Evolutionary conservation across 345 rosid genomes (phyloP).

Genomic region (Lepidium sativum): DNA sequence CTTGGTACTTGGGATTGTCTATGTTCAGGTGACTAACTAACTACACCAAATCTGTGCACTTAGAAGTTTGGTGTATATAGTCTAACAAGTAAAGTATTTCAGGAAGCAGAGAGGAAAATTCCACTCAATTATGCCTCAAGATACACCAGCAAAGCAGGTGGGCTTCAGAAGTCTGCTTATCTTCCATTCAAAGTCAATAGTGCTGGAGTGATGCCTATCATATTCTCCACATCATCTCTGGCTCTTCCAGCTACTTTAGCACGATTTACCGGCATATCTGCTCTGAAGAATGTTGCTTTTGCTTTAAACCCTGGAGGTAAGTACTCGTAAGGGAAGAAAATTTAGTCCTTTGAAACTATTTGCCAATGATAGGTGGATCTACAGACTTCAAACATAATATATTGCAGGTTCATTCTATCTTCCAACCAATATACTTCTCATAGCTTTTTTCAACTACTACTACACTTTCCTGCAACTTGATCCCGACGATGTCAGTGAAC

Average conservation of each 20-base stretch:
- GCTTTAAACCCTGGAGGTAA: constrained; percentile 91
- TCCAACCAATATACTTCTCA: constrained; percentile 79
- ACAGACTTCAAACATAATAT: background rate
- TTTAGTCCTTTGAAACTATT: background rate
- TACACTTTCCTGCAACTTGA: constrained; percentile 96
- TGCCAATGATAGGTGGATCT: background rate
- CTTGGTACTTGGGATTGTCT: constrained; percentile 82
- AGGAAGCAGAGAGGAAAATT: constrained; percentile 99
- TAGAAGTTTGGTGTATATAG: constrained; percentile 11
- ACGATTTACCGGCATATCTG: constrained; percentile 79
- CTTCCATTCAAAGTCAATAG: constrained; percentile 96
- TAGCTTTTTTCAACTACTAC: constrained; percentile 98
- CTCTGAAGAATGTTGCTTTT: constrained; percentile 70
- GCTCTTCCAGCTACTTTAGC: constrained; percentile 96
- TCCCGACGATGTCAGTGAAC: constrained; percentile 98
- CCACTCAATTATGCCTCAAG: constrained; percentile 96
- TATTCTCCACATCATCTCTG: constrained; percentile 90
- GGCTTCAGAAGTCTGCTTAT: constrained; percentile 89
- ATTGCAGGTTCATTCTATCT: constrained; percentile 83
- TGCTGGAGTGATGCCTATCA: constrained; percentile 97
- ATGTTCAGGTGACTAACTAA: constrained; percentile 74
- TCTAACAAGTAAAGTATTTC: constrained; percentile 36
- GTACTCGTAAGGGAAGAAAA: background rate
- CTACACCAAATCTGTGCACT: background rate
- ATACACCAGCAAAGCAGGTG: constrained; percentile 67